These are phyloP conservation scores for Solanum chacoense DNA, from an alignment of 305 asterid genomes.

Conservation along the genomic window DNA sequence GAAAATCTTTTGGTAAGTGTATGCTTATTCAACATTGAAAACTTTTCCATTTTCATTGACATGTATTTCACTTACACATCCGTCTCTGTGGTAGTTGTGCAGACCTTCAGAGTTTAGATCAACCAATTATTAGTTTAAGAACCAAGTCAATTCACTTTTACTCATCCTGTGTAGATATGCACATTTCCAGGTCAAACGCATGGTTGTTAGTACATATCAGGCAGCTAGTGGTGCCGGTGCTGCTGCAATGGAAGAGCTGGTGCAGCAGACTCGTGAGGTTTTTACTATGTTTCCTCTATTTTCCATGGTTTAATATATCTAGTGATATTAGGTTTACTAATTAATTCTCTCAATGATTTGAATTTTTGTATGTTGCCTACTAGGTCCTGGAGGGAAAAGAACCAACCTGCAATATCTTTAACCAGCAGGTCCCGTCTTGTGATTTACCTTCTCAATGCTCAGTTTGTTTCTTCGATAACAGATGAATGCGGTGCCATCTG, in stretches of 20 bases:
- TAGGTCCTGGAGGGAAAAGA: slow-evolving; percentile 76
- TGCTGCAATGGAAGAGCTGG: slow-evolving; percentile 98
- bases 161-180: background rate
- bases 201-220: slow-evolving; percentile 97
- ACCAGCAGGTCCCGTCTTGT: slow-evolving; percentile 46
- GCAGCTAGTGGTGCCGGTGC: slow-evolving; percentile 99
- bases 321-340: background rate
- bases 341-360: background rate
- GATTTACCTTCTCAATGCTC: background rate
- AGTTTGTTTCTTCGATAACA: background rate
- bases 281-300: background rate
- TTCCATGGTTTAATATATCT: background rate
- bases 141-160: background rate
- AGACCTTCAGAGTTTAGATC: background rate
- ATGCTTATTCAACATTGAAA: background rate
- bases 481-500: background rate
- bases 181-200: slow-evolving; percentile 53
- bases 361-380: background rate
- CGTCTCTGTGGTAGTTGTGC: background rate
- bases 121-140: background rate
- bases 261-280: slow-evolving; percentile 88
- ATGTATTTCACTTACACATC: background rate
- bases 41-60: background rate
- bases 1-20: background rate
- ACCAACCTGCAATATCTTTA: slow-evolving; percentile 82